A percentile compares a stretch with the other conserved stretches of the same genome.
Evolutionary conservation across 495 filamentous ascomycete genomes (phyloP).

Genomic region (Penicillium odoratum): DNA sequence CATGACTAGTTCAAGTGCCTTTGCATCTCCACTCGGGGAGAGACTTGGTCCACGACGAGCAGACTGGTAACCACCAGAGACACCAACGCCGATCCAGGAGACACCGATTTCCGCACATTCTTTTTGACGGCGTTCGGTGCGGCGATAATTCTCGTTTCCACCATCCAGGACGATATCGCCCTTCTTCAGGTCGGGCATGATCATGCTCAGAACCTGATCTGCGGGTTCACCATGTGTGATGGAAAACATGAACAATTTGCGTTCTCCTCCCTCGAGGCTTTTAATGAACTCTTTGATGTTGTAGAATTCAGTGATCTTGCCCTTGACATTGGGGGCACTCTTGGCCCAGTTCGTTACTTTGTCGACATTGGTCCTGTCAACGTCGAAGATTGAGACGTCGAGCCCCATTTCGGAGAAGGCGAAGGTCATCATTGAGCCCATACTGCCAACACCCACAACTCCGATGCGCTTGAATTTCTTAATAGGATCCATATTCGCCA

Average conservation of each 20-base stretch:
- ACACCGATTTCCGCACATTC: conserved; percentile 56
- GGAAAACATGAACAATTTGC: conserved; percentile 62
- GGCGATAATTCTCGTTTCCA: conserved; percentile 68
- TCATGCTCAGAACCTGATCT: conserved; percentile 61
- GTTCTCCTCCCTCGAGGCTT: conserved; percentile 36
- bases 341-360: conserved; percentile 26
- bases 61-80: conserved; percentile 69
- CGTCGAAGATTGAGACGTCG: conserved; percentile 62
- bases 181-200: conserved; percentile 54
- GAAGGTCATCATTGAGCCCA: conserved; percentile 67
- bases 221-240: conserved; percentile 68
- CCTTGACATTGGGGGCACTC: conserved; percentile 25
- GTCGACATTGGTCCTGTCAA: conserved; percentile 50
- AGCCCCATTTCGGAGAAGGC: conserved; percentile 62
- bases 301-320: conserved; percentile 37
- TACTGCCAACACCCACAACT: conserved; percentile 64
- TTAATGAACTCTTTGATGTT: conserved; percentile 42
- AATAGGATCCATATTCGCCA: conserved; percentile 22
- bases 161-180: conserved; percentile 74
- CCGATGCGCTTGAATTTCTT: conserved; percentile 51
- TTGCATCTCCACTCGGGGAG: conserved; percentile 62
- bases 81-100: conserved; percentile 66
- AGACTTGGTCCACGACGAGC: conserved; percentile 64
- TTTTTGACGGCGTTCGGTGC: conserved; percentile 64
- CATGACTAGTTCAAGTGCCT: conserved; percentile 58